Evolutionary conservation across 1,139 yeast species (phyloP).

Genomic region (Nakaseomyces nivariensis): DNA sequence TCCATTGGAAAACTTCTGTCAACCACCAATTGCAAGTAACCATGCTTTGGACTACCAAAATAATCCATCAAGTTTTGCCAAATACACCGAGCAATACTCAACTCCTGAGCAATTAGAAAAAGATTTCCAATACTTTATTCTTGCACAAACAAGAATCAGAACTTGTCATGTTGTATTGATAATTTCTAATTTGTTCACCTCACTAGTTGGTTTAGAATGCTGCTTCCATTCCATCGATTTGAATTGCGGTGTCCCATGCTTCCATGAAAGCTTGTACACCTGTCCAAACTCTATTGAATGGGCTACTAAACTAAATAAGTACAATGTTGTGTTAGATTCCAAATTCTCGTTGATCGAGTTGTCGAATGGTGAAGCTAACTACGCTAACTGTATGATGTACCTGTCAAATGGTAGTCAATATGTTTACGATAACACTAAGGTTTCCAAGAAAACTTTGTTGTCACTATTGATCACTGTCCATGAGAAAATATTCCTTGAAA

Average conservation of each 20-base stretch:
- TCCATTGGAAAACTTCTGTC: constrained; percentile 52
- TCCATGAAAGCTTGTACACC: constrained; percentile 59
- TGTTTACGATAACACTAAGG: constrained; percentile 30
- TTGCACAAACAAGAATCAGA: constrained; percentile 76
- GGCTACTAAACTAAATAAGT: constrained; percentile 34
- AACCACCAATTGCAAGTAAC: constrained; percentile 44
- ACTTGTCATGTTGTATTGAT: constrained; percentile 74
- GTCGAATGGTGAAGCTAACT: constrained; percentile 47
- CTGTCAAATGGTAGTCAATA: constrained; percentile 38
- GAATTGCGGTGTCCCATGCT: constrained; percentile 62
- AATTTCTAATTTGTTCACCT: constrained; percentile 59
- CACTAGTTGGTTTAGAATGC: constrained; percentile 55
- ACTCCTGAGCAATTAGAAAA: constrained; percentile 36
- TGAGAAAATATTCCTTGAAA: constrained; percentile 52
- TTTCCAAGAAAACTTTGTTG: constrained; percentile 50
- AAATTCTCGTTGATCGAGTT: constrained; percentile 44
- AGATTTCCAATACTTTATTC: constrained; percentile 65
- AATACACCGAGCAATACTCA: constrained; percentile 25
- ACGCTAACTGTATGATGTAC: constrained; percentile 41
- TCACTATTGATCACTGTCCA: constrained; percentile 64
- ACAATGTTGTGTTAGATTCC: constrained; percentile 35
- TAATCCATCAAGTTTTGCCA: constrained; percentile 29
- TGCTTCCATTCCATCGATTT: constrained; percentile 49
- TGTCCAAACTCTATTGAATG: constrained; percentile 50
- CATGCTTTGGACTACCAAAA: constrained; percentile 28